A percentile compares a stretch with the other conserved stretches of the same genome.
phyloP scores from a whole-genome alignment of 1,284 basidiomycete species.

The Rhizoctonia solani region DNA sequence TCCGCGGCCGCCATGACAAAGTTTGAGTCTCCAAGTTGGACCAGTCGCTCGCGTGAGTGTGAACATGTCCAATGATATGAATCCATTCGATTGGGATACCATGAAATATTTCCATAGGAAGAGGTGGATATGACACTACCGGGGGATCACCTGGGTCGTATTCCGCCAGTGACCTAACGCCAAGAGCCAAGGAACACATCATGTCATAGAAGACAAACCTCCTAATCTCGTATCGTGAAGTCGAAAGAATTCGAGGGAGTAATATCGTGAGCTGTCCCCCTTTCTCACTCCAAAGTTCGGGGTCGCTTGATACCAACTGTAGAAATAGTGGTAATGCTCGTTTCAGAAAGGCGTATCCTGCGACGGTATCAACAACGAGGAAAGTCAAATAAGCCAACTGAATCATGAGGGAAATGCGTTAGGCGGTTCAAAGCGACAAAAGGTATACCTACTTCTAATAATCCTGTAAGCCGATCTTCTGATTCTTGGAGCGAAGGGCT shows the following conservation, averaged over 20 bases:
- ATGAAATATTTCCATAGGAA: slow-evolving; percentile 8
- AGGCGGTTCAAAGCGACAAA: background rate
- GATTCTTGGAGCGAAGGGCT: background rate
- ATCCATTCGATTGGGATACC: background rate
- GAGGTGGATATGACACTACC: background rate
- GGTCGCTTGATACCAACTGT: background rate
- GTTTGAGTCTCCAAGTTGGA: background rate
- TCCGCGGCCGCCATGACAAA: background rate
- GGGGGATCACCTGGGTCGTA: background rate
- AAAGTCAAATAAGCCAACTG: slow-evolving; percentile 20
- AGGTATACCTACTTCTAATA: slow-evolving; percentile 7
- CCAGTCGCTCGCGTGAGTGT: slow-evolving; percentile 3
- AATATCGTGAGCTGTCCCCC: background rate
- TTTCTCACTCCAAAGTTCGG: slow-evolving; percentile 1
- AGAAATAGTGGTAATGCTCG: slow-evolving; percentile 1
- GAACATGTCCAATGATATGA: background rate
- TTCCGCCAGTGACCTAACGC: background rate
- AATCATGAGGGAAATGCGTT: background rate
- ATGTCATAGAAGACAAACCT: slow-evolving; percentile 26
- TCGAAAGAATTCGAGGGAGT: background rate
- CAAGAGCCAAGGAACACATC: background rate
- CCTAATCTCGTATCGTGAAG: slow-evolving; percentile 11
- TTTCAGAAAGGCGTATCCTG: slow-evolving; percentile 1
- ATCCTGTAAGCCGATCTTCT: background rate
- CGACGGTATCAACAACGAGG: background rate